phyloP scores from a whole-genome alignment of 1,284 basidiomycete species.

The Calocybe gambosa region DNA sequence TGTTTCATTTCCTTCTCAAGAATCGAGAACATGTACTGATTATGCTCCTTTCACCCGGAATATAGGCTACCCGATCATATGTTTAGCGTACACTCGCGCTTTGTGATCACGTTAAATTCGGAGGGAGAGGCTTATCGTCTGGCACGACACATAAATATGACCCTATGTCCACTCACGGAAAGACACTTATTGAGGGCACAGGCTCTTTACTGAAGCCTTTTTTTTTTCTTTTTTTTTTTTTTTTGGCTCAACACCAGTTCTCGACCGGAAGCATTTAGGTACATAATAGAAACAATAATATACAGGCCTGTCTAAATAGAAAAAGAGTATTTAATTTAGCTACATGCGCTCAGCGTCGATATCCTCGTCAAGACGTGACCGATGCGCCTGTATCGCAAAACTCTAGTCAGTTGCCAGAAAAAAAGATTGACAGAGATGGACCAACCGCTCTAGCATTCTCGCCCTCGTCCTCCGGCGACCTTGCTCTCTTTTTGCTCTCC shows the following conservation, averaged over 20 bases:
- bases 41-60: background rate
- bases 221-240: background rate
- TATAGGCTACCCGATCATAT: conserved; percentile 27
- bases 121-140: conserved; percentile 62
- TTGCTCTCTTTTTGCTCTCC: conserved; percentile 48
- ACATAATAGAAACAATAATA: conserved; percentile 15
- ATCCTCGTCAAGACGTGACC: conserved; percentile 54
- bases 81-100: conserved; percentile 42
- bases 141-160: conserved; percentile 58
- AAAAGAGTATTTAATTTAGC: conserved; percentile 7
- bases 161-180: conserved; percentile 34
- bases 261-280: background rate
- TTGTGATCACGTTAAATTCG: conserved; percentile 47
- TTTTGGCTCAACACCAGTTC: background rate
- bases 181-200: conserved; percentile 48
- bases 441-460: conserved; percentile 51
- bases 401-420: background rate
- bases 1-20: conserved; percentile 22
- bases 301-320: conserved; percentile 1
- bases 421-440: conserved; percentile 7
- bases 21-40: background rate
- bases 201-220: conserved; percentile 46
- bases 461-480: conserved; percentile 68
- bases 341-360: conserved; percentile 65
- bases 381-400: conserved; percentile 34